Base-by-base conservation (phyloP, 2,329 filamentous ascomycete species). In the Dryadomyces quercivorus region DNA sequence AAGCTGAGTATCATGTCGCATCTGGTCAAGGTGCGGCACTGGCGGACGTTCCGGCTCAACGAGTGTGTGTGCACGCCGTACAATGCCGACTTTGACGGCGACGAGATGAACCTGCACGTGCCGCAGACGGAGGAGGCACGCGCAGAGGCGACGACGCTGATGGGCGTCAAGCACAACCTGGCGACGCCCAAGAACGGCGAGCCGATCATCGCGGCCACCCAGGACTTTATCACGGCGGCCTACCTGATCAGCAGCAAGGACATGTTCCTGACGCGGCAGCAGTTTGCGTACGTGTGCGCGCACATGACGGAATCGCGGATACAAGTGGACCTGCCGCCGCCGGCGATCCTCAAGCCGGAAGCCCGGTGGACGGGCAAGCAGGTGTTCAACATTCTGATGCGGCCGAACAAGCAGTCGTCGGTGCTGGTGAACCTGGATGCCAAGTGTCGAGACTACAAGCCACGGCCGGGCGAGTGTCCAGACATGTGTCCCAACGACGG, bases 1-100 rank as follows among this genome's bases (percentile, higher is more conserved):
- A 98, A 97, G 69, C 85, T 98, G 60, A 95, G 89, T 82, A 98
- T 98, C 68, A 90, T 98, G 72, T 92, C 88, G 65, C 93, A 98
- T 73, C 83, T 86, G 64, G 93, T 86, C 62, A 96, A 96, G 69
- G 82, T 98, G 50, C 82, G 93, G 51, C 93, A 92, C 0, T 95
- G 93, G 84, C 84, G 91, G 68, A 98, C 93, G 0, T 97, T 98
- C 67, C 85, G 93, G 54, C 77, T 98, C 18, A 98, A 98, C 66
- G 93, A 98, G 67, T 98, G 93, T 79, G 93, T 95, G 1, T 98
- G 93, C 70, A 91, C 87, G 58, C 93, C 93, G 3, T 98, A 98
- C 75, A 98, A 98, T 63, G 93, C 93, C 55, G 93, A 98, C 79
- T 98, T 98, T 62, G 93, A 98, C 63, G 93, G 93, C 57, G 93